phyloP scores from a whole-genome alignment of 805 yeast species.

The Yarrowia bubula region DNA sequence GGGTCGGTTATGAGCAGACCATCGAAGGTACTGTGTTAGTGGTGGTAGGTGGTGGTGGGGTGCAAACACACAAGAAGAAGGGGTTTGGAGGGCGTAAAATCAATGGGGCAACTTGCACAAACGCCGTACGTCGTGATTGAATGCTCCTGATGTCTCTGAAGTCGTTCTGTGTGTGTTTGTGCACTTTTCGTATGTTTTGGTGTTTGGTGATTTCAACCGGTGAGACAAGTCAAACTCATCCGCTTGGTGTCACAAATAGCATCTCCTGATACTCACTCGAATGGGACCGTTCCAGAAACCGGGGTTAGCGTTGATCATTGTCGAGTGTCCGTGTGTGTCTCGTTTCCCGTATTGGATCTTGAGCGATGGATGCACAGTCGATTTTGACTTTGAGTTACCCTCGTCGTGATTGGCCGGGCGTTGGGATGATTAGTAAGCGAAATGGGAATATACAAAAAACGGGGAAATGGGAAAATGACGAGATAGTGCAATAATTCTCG shows the following conservation, averaged over 20 bases:
- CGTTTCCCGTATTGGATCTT: slow-evolving; percentile 11
- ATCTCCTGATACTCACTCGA: slow-evolving; percentile 29
- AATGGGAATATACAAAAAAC: background rate
- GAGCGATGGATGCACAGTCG: background rate
- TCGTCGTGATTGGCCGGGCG: slow-evolving; percentile 7
- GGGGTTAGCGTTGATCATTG: slow-evolving; percentile 30
- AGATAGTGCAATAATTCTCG: background rate
- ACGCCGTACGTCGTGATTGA: background rate
- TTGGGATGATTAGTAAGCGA: background rate
- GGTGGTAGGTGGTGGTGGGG: background rate
- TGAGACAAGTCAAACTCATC: too few species aligned
- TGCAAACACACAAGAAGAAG: background rate
- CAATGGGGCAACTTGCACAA: background rate
- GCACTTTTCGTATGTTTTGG: too few species aligned
- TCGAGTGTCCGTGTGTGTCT: slow-evolving; percentile 12
- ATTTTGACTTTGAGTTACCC: slow-evolving; percentile 22
- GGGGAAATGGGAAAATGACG: background rate
- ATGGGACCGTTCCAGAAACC: slow-evolving; percentile 40
- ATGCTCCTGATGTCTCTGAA: too few species aligned
- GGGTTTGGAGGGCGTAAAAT: too few species aligned
- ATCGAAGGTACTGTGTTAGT: slow-evolving; percentile 46
- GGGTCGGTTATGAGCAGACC: slow-evolving; percentile 73
- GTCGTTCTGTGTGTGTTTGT: too few species aligned
- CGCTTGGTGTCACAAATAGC: background rate
- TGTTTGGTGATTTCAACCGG: too few species aligned